Base-by-base conservation (phyloP, 768 basidiomycete species). In the Hygrophoropsis aurantiaca region DNA sequence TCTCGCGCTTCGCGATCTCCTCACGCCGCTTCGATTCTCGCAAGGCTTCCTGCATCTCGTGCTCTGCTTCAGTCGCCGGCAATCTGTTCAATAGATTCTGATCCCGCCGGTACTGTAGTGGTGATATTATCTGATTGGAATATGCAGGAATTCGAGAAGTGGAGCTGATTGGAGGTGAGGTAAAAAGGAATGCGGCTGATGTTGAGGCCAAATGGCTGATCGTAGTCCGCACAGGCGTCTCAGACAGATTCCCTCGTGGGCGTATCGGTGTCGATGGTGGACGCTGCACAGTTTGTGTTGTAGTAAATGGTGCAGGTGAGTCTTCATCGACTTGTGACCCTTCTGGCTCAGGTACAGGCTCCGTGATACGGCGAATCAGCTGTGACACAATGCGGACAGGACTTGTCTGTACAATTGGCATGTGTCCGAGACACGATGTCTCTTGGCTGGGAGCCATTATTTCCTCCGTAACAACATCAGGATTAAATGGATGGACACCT, bases 401-500 rank as follows among this genome's bases (percentile, higher is more conserved):
- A 40, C 44, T 26, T 23, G 34, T 9, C n/a, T 19, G 26, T 43
- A 44, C 32, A 41, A 43, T 19, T 1, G 26, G 47, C 7, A 65
- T 50, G 37, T 44, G 45, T 16, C 41, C n/a, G n/a, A n/a, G n/a
- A n/a, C 55, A 26, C 18, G 47, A 49, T 25, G 42, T 43, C 18
- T 49, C 47, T 4, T 6, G 4, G 23, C 57, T 58, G 0, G 60
- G 65, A 4, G 54, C 58, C 54, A 64, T 56, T 49, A 54, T 51
- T 6, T 49, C 45, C 4, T 23, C 18, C 32, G 57, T 53, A 41
- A 67, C 46, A 1, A 54, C 48, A 26, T 47, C 23, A 6, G 57
- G 55, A 47, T 62, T 44, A 41, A 59, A 58, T 43, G 67, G 67
- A 26, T 42, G 53, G 4, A 69, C 50, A 1, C 62, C 67, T 8